Evolutionary conservation across 805 yeast genomes (phyloP), one percentile per base, ranked within the genome.

Genomic region (Kazachstania martiniae): DNA sequence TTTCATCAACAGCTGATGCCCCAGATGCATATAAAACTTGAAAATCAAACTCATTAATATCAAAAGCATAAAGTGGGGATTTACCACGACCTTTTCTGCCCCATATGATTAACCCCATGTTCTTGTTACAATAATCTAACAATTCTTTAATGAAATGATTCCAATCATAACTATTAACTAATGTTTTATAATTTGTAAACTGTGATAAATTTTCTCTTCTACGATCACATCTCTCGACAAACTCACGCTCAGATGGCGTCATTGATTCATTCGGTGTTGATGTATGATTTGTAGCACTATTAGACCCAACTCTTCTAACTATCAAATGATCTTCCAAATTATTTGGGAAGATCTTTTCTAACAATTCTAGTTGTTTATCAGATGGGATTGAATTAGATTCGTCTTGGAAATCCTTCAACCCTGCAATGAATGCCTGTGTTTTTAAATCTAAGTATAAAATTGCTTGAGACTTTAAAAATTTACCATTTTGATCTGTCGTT

Each of bases 371-470:
- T 31, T 41, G 39, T 15, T 36, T 38, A 6, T 37, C 34, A 8
- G 23, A 12, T 4, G 41, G 35, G 3, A 44, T 38, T 8, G 25
- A 34, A 25, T 41, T 35, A 9, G 27, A 18, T 12, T 31, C 42
- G 16, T 33, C 39, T 10, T 37, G 35, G 21, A 17, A 25, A 4
- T 43, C 65, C 47, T 79, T 83, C 38, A 87, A 56, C 0, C 94
- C 95, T 1, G 95, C 78, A 14, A 91, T 86, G 50, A 75, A 91
- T 0, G 95, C 95, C 56, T 91, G 98, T 0, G 98, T 91, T 53
- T 91, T 91, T 51, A 91, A 66, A 44, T 91, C 96, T 25, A 91
- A 63, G 44, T 68, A 85, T 31, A 91, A 58, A 9, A 72, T 74
- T 0, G 91, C 86, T 44, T 84, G 95, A 8, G 81, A 72, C 52